Conservation (phyloP, 495 filamentous ascomycete species). For the Hypoxylon subgilvum region DNA sequence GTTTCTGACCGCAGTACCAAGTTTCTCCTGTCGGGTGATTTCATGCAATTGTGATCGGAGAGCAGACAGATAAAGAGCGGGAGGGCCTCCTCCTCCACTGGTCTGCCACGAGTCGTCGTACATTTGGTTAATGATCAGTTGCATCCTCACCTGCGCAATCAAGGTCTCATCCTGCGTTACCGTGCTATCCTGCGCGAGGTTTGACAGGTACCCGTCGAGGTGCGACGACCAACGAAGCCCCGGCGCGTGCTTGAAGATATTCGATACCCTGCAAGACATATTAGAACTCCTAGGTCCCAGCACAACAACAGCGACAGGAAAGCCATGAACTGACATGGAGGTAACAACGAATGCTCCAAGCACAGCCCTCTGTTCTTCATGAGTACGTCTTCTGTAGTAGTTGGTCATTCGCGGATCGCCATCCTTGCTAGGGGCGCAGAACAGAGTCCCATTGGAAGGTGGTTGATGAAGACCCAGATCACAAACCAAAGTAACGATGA, state of each 20-base stretch:
- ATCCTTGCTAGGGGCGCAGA: conserved; percentile 8
- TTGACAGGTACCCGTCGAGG: conserved; percentile 58
- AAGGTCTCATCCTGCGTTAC: conserved; percentile 58
- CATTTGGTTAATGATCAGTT: conserved; percentile 48
- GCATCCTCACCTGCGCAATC: conserved; percentile 54
- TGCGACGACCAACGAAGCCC: conserved; percentile 59
- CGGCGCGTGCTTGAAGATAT: conserved; percentile 53
- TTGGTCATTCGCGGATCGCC: conserved; percentile 4
- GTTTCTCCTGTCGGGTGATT: conserved; percentile 38
- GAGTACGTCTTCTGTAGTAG: conserved; percentile 40
- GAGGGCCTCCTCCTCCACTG: conserved; percentile 42
- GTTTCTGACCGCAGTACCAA: conserved; percentile 44
- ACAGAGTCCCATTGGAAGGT: conserved; percentile 35
- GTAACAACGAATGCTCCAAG: conserved; percentile 61
- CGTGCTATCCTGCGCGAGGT: conserved; percentile 53
- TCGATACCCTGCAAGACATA: conserved; percentile 46
- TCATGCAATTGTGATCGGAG: conserved; percentile 53
- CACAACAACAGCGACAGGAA: not conserved
- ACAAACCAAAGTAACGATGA: conserved; percentile 57
- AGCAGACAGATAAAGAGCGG: conserved; percentile 51
- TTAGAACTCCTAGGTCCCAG: not conserved
- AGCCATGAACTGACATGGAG: conserved; percentile 49
- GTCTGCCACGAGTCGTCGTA: conserved; percentile 36
- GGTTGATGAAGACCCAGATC: conserved; percentile 59
- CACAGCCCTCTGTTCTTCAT: conserved; percentile 60